Evolutionary conservation across 2,329 filamentous ascomycete species (phyloP).

Genomic region (Arthrobotrys iridis): DNA sequence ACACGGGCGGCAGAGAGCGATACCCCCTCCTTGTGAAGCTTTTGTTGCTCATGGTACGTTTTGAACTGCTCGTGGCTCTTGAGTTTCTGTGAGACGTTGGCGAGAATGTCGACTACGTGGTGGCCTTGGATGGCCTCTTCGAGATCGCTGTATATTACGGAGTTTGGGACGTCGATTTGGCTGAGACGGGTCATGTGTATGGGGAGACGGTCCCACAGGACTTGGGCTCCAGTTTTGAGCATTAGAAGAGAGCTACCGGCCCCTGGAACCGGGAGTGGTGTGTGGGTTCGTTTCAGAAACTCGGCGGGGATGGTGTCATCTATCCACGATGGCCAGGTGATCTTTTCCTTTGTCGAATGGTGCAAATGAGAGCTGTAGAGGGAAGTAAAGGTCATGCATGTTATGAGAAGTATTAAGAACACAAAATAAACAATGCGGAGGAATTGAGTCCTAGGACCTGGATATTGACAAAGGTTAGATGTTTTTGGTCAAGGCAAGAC

Average conservation of each 20-base stretch:
- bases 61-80: constrained; percentile 65
- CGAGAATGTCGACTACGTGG: constrained; percentile 60
- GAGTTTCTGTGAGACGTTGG: constrained; percentile 60
- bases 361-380: constrained; percentile 6
- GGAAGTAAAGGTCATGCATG: constrained; percentile 15
- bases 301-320: constrained; percentile 43
- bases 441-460: constrained; percentile 26
- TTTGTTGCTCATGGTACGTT: constrained; percentile 62
- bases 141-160: constrained; percentile 70
- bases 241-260: constrained; percentile 65
- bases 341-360: not conserved
- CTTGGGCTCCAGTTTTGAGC: constrained; percentile 70
- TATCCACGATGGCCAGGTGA: constrained; percentile 28
- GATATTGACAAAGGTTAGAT: not conserved
- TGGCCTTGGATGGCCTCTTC: constrained; percentile 61
- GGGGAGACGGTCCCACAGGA: constrained; percentile 66
- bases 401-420: constrained; percentile 3
- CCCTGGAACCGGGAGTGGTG: constrained; percentile 19
- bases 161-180: constrained; percentile 65
- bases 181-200: constrained; percentile 68
- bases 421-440: constrained; percentile 15
- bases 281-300: constrained; percentile 28
- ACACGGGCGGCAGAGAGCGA: constrained; percentile 57
- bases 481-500: not conserved
- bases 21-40: constrained; percentile 54